Conservation (phyloP, 164 flowering plant genomes). For the Dillenia suffruticosa region DNA sequence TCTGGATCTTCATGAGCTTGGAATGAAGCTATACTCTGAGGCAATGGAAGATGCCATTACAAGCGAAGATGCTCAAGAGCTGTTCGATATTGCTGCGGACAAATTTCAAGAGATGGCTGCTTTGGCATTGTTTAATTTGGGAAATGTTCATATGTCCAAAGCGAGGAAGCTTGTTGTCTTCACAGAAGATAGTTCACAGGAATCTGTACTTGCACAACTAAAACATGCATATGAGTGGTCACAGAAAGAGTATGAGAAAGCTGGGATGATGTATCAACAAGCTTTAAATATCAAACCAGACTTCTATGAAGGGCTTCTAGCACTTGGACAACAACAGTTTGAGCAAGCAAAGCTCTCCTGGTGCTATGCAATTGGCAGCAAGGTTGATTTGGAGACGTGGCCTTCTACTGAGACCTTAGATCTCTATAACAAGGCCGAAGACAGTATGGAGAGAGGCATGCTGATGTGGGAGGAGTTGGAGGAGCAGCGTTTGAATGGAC, state of each 20-base stretch:
- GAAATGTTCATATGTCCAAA: slow-evolving; percentile 82
- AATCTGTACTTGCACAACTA: slow-evolving; percentile 35
- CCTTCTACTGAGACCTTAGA: slow-evolving; percentile 43
- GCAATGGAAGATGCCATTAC: slow-evolving; percentile 81
- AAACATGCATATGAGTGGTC: slow-evolving; percentile 70
- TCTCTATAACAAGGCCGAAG: slow-evolving; percentile 75
- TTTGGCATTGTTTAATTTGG: slow-evolving; percentile 83
- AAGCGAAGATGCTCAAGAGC: slow-evolving; percentile 70
- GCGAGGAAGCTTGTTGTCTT: slow-evolving; percentile 60
- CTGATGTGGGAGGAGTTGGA: slow-evolving; percentile 69
- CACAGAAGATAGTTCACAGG: slow-evolving; percentile 47
- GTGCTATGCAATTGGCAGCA: slow-evolving; percentile 64
- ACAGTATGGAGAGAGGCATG: slow-evolving; percentile 68
- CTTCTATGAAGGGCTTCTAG: slow-evolving; percentile 76
- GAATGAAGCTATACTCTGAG: slow-evolving; percentile 75
- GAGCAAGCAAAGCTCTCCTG: slow-evolving; percentile 89
- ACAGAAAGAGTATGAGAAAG: slow-evolving; percentile 46
- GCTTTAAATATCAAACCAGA: slow-evolving; percentile 70
- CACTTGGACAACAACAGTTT: slow-evolving; percentile 81
- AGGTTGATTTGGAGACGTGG: slow-evolving; percentile 59
- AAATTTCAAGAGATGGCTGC: slow-evolving; percentile 90
- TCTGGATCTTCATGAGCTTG: slow-evolving; percentile 74
- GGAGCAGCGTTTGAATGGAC: slow-evolving; percentile 32
- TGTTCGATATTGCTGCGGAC: slow-evolving; percentile 60
- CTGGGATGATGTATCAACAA: slow-evolving; percentile 62